Evolutionary conservation across 345 rosid species (phyloP).

Genomic region (Citrus trifoliata): DNA sequence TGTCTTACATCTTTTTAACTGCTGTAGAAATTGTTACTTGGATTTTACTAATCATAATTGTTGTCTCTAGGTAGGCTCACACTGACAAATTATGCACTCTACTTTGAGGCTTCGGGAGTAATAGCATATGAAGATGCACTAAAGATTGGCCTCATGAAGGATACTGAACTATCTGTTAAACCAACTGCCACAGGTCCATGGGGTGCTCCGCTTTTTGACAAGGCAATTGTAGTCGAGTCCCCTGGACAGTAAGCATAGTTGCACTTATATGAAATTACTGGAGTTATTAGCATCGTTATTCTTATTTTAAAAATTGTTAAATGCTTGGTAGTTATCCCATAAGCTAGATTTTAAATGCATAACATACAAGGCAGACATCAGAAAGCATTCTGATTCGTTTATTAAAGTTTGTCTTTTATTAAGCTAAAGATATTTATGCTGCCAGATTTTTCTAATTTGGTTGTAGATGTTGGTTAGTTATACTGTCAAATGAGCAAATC

Average conservation of each 20-base stretch:
- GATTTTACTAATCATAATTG: background rate
- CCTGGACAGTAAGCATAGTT: conserved; percentile 64
- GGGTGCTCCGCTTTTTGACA: conserved; percentile 96
- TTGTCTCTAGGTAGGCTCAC: conserved; percentile 74
- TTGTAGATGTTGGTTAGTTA: background rate
- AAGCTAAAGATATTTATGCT: background rate
- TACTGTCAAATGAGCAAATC: background rate
- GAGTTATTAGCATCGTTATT: background rate
- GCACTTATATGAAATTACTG: background rate
- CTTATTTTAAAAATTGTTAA: background rate
- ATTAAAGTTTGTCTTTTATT: background rate
- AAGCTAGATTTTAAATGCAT: too few relatives aligned
- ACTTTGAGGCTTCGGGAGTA: conserved; percentile 84
- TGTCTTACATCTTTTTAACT: background rate
- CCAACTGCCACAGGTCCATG: conserved; percentile 92
- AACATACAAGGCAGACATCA: background rate
- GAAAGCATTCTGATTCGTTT: background rate
- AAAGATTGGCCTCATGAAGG: conserved; percentile 73
- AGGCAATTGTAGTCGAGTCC: conserved; percentile 73
- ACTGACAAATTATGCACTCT: conserved; percentile 82
- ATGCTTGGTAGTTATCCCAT: background rate
- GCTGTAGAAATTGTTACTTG: background rate
- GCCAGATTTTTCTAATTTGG: background rate
- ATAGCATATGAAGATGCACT: conserved; percentile 75
- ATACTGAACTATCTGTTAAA: conserved; percentile 38